Evolutionary conservation across 352 stramenopile genomes (phyloP).

Genomic region (Globisporangium emineosum): DNA sequence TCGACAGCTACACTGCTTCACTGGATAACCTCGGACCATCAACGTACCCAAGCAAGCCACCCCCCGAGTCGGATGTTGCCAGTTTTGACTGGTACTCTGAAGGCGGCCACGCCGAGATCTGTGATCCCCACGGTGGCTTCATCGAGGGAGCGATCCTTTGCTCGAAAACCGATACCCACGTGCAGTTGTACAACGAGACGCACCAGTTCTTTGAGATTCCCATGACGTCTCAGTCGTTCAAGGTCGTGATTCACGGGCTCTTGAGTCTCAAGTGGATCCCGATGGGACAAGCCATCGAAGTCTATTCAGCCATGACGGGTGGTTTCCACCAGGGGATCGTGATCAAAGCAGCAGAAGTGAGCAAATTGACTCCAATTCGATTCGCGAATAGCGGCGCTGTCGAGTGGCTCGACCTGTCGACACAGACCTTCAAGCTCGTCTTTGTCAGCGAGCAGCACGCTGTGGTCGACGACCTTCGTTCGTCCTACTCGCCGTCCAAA

Average conservation of each 20-base stretch:
- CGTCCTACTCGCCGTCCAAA: too few species aligned
- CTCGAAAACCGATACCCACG: conserved; percentile 27
- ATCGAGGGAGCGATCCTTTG: conserved; percentile 51
- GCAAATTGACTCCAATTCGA: conserved; percentile 40
- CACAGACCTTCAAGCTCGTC: conserved; percentile 58
- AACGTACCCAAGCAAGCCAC: not conserved
- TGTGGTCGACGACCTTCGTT: not conserved
- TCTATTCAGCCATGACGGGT: conserved; percentile 54
- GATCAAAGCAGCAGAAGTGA: conserved; percentile 38
- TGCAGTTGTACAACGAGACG: conserved; percentile 55
- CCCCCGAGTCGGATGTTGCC: not conserved
- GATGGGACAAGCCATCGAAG: conserved; percentile 41
- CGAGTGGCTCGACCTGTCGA: conserved; percentile 54
- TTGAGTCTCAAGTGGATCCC: conserved; percentile 40
- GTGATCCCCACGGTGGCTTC: conserved; percentile 29
- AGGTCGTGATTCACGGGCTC: conserved; percentile 53
- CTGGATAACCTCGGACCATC: not conserved
- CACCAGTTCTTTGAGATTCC: conserved; percentile 50
- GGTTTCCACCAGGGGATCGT: conserved; percentile 32
- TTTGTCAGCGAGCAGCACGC: conserved; percentile 20
- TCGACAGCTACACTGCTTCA: not conserved
- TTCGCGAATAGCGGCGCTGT: conserved; percentile 20
- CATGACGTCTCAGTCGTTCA: conserved; percentile 35
- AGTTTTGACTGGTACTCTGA: conserved; percentile 57
- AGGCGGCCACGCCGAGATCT: conserved; percentile 48